Conservation (phyloP, 495 filamentous ascomycete genomes). For the Xylaria telfairii region DNA sequence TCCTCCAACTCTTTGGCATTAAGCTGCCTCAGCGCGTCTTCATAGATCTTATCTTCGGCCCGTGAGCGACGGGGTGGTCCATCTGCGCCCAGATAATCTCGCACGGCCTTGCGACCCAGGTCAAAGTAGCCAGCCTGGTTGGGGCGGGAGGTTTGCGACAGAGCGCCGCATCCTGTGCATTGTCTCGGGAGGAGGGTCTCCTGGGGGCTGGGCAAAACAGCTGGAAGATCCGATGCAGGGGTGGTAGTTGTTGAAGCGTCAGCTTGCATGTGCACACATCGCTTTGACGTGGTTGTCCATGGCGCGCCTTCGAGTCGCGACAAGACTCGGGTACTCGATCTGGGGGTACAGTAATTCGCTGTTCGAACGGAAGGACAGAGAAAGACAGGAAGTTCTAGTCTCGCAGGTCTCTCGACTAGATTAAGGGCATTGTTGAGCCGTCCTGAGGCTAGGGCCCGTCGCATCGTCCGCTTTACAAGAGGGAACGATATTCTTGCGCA, state of each 20-base stretch:
- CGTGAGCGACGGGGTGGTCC: conserved; percentile 31
- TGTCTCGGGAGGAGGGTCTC: conserved; percentile 63
- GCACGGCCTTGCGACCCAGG: conserved; percentile 58
- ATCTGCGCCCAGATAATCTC: conserved; percentile 47
- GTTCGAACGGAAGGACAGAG: conserved; percentile 49
- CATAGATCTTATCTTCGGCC: conserved; percentile 43
- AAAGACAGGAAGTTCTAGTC: conserved; percentile 48
- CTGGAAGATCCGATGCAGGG: not conserved
- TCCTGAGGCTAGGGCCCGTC: conserved; percentile 52
- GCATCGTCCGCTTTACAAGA: conserved; percentile 43
- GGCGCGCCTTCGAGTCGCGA: conserved; percentile 25
- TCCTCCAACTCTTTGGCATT: conserved; percentile 49
- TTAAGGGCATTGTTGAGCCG: conserved; percentile 50
- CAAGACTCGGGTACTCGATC: conserved; percentile 27
- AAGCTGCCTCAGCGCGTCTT: conserved; percentile 47
- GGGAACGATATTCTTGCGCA: not conserved
- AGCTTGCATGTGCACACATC: conserved; percentile 40
- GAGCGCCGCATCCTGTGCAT: conserved; percentile 91
- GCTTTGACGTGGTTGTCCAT: conserved; percentile 33
- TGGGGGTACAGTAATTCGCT: conserved; percentile 21
- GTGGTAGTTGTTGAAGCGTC: conserved; percentile 15
- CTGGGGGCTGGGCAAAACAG: not conserved
- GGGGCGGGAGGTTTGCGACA: conserved; percentile 73
- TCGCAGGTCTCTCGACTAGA: conserved; percentile 42
- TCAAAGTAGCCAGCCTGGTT: conserved; percentile 79